These are phyloP conservation scores for Wickerhamiella bombiphila DNA, from an alignment of 805 yeast species.

Conservation along the genomic window DNA sequence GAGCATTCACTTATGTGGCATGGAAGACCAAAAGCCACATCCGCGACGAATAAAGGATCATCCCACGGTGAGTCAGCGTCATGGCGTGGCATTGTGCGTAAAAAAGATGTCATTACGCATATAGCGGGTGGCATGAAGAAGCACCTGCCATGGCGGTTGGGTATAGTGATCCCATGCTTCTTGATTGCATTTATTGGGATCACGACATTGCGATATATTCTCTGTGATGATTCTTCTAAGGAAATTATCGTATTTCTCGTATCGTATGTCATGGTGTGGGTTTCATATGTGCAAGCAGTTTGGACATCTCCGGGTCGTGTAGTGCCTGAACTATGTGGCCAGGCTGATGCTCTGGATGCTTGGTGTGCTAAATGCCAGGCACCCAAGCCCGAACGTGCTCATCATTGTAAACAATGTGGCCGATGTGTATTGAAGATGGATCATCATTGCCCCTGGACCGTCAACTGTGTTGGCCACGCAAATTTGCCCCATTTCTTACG, in stretches of 20 bases:
- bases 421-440: conserved; percentile 38
- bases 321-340: not conserved
- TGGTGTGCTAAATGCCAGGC: conserved; percentile 15
- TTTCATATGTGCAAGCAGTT: conserved; percentile 61
- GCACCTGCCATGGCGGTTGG: conserved; percentile 14
- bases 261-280: conserved; percentile 42
- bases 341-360: not conserved
- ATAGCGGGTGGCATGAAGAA: too few species aligned
- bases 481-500: conserved; percentile 73
- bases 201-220: conserved; percentile 7
- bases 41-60: too few species aligned
- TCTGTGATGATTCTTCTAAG: conserved; percentile 7
- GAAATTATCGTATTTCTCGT: conserved; percentile 5
- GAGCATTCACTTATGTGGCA: too few species aligned
- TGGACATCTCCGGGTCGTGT: conserved; percentile 43
- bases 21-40: too few species aligned
- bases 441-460: conserved; percentile 82
- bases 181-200: conserved; percentile 12
- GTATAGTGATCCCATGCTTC: conserved; percentile 11
- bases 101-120: too few species aligned
- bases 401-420: conserved; percentile 28
- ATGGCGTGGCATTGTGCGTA: too few species aligned
- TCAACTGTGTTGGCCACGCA: conserved; percentile 67
- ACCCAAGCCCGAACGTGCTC: conserved; percentile 30
- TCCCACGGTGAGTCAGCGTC: too few species aligned